Evolutionary conservation across 129 eudicot genomes (phyloP), one percentile per base, ranked within the genome.

Genomic region (Flaveria sonorensis): DNA sequence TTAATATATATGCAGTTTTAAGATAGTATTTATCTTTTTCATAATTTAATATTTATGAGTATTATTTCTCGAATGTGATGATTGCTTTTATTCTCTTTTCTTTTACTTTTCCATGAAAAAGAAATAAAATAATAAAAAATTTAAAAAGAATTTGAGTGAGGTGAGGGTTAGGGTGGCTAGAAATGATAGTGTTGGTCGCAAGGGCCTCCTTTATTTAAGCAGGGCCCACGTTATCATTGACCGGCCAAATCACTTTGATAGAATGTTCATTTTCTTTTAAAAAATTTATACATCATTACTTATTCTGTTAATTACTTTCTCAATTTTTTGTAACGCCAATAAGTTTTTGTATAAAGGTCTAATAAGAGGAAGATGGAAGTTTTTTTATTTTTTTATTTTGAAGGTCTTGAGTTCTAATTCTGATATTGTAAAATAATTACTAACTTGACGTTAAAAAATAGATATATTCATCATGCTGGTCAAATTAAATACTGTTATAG

Each of bases 41-140:
- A 36, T 36, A 36, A 6, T 36, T 36, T 36, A 36, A 5, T 36
- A 36, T 36, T 26, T 12, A 26, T 2, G 14, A 7, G 28, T 61
- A 61, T 24, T 61, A 61, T 61, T 61, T 61, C 14, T 61, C 40
- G 19, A 26, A 61, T 21, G 57, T 59, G 15, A 74, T 74, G 70
- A 57, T 74, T 45, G 15, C 45, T 60, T 61, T 36, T 11, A 20
- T 73, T 40, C 77, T 32, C 23, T 42, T 42, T 62, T 61, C 71
- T 60, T 60, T 61, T 32, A 62, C 79, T 62, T 74, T 74, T 15
- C 39, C 15, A 2, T 15, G 50, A 74, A 74, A 74, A 74, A 74
- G 10, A 23, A 23, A 45, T 10, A 45, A 2, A 9, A 50, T 36
- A 13, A 59, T 20, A 9, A 59, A 0, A 57, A 2, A 59, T 23